Base-by-base conservation (phyloP, 768 basidiomycete genomes). In the Pleurotus citrinopileatus region DNA sequence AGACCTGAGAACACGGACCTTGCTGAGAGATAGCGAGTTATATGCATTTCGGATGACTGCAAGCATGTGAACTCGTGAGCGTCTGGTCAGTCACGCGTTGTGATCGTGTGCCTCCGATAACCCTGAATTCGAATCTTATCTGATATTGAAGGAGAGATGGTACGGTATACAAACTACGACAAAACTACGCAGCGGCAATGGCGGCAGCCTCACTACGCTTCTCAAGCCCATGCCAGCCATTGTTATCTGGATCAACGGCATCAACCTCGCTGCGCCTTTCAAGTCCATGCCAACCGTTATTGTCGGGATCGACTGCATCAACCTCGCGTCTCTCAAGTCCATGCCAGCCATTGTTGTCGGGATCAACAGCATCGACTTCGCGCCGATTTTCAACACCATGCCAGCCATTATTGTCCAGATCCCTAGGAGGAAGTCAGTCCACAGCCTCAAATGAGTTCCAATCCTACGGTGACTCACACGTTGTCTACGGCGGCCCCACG, bases 21-120 rank as follows among this genome's bases (percentile, higher is more conserved):
- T 44, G 43, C 22, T 15, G n/a, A 46, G 48, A 50, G 48, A 50
- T 50, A 50, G 48, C 48, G 48, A 50, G 12, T 50, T 50, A 37
- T 34, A 37, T 37, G 34, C 48, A 50, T 50, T 37, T 26, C 48
- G 48, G 34, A 50, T 50, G 48, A 37, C 29, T n/a, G 17, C 29
- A 23, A 50, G 34, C 48, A 50, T 50, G 48, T 50, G 48, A 50
- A 50, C 47, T 23, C 28, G 32, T 46, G 38, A 40, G 38, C n/a
- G n/a, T 34, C 32, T 34, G 10, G n/a, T n/a, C 10, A 9, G 32
- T 10, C 32, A 34, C 32, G 32, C 10, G 32, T 9, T 9, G n/a
- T 3, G 32, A n/a, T n/a, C n/a, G 32, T 34, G 32, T n/a, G 10
- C 32, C 32, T 9, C 10, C 9, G 32, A 34, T 34, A 34, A 34